phyloP scores from a whole-genome alignment of 495 filamentous ascomycete species.

The Xylaria cubensis region DNA sequence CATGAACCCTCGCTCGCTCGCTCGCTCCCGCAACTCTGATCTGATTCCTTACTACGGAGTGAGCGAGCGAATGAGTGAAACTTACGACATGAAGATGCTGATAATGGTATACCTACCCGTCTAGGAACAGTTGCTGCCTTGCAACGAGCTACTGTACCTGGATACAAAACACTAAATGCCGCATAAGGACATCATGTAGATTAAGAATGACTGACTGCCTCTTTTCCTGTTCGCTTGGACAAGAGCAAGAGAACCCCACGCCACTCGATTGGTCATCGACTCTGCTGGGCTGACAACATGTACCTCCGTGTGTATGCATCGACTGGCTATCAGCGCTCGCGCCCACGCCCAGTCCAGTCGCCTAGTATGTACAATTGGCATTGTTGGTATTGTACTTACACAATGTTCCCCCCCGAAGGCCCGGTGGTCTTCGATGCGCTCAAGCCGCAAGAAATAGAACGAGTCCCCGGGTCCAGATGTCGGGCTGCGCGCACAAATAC shows the following conservation, averaged over 20 bases:
- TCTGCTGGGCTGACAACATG: slow-evolving; percentile 19
- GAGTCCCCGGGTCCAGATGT: slow-evolving; percentile 3
- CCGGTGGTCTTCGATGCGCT: slow-evolving; percentile 11
- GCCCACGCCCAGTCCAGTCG: not conserved
- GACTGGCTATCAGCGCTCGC: slow-evolving; percentile 13
- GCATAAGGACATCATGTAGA: slow-evolving; percentile 5
- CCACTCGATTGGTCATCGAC: slow-evolving; percentile 12
- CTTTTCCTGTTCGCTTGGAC: slow-evolving; percentile 8
- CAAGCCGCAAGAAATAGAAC: slow-evolving; percentile 23
- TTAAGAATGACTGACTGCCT: not conserved
- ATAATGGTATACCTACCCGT: not conserved
- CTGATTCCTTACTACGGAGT: not conserved
- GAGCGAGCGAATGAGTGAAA: too few species aligned
- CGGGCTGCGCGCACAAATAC: slow-evolving; percentile 18
- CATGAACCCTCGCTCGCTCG: not conserved
- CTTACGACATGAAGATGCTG: not conserved
- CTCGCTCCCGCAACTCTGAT: not conserved
- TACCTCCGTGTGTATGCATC: slow-evolving; percentile 20
- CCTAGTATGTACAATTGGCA: not conserved
- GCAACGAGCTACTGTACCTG: not conserved
- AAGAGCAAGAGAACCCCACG: slow-evolving; percentile 18
- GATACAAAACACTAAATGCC: slow-evolving; percentile 25
- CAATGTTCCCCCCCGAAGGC: not conserved
- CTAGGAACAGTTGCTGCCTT: not conserved
- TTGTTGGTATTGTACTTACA: not conserved